Base-by-base conservation (phyloP, 2,329 filamentous ascomycete genomes). In the Monilinia aucupariae region DNA sequence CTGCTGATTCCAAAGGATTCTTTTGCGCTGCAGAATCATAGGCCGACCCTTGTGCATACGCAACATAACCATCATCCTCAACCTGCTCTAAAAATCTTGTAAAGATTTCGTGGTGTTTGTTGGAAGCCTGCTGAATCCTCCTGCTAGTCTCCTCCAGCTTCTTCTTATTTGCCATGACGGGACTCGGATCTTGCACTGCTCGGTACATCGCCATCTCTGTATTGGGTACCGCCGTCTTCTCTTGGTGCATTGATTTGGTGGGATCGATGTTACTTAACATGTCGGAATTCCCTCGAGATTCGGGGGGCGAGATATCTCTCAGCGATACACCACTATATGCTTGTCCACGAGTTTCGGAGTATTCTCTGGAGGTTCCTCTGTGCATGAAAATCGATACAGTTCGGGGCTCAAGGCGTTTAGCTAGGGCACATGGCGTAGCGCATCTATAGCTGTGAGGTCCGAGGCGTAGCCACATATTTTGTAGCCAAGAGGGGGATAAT, bases 21-120 rank as follows among this genome's bases (percentile, higher is more conserved):
- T 15, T 22, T 13, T 47, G 41, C 12, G n/a, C 32, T 22, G 27
- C 13, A 5, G 37, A 22, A 43, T 17, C 25, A 8, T 34, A 34
- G 27, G 30, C n/a, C 3, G 41, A 47, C 5, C 20, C 41, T 34
- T 56, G 20, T 34, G 41, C n/a, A 47, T 34, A 56, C n/a, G 54
- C 54, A n/a, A 9, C 34, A 12, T 56, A 56, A 6, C 54, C 54
- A 47, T 56, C 41, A 47, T 45, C n/a, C 27, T 56, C 41, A 20
- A 56, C 41, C 43, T 34, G 41, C 9, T 56, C n/a, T 47, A 56
- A 34, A 17, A 56, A 56, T 4, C 22, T 22, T 4, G 54, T 34
- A 22, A 56, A 56, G 17, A 37, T 34, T 56, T 47, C n/a, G 20
- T 22, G 41, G 27, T 37, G 54, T 20, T n/a, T n/a, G 20, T 56